phyloP scores from a whole-genome alignment of 768 basidiomycete species.

The Coprinopsis cinerea region DNA sequence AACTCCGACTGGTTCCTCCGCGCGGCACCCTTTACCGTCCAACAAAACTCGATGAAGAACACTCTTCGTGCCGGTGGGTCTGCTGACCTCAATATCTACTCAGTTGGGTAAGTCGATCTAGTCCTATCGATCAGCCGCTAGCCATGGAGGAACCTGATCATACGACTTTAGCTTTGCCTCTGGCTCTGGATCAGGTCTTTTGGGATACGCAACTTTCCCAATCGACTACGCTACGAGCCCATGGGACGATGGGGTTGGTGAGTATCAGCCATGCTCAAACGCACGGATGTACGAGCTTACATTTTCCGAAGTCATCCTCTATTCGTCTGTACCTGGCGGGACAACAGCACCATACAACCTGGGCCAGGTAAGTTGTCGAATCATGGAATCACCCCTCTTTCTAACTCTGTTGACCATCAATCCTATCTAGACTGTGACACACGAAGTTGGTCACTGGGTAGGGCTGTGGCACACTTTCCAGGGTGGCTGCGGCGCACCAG shows the following conservation, averaged over 20 bases:
- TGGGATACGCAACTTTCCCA: conserved; percentile 54
- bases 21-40: conserved; percentile 26
- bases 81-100: conserved; percentile 43
- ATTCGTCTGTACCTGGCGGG: conserved; percentile 39
- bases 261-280: not conserved
- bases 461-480: conserved; percentile 58
- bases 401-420: not conserved
- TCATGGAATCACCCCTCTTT: not conserved
- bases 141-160: conserved; percentile 5
- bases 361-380: conserved; percentile 24
- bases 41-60: conserved; percentile 44
- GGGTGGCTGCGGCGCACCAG: conserved; percentile 35
- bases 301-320: conserved; percentile 26
- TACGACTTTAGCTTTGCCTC: conserved; percentile 27
- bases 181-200: conserved; percentile 35
- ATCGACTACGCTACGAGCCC: conserved; percentile 31
- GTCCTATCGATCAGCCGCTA: conserved; percentile 2
- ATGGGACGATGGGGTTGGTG: conserved; percentile 39
- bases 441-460: conserved; percentile 57
- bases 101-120: conserved; percentile 33
- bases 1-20: conserved; percentile 45
- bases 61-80: conserved; percentile 36
- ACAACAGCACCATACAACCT: conserved; percentile 35
- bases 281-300: not conserved
- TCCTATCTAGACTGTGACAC: conserved; percentile 36